Base-by-base conservation (phyloP, 2,329 filamentous ascomycete species). In the Talaromyces sp. region DNA sequence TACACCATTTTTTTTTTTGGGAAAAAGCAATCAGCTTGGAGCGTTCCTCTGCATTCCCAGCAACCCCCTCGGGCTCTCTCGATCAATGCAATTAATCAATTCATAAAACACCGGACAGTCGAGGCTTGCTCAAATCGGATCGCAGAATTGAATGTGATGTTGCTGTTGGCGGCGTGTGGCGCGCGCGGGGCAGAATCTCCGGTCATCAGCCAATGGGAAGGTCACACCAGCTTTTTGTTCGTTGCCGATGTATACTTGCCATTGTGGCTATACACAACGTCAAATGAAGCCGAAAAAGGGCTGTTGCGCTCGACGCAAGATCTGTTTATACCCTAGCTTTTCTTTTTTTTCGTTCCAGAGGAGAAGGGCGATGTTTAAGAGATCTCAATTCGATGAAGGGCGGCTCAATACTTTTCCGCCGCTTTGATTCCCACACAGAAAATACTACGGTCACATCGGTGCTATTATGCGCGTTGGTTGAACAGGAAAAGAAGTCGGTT, bases 1-100 rank as follows among this genome's bases (percentile, higher is more conserved):
- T 90, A 96, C 53, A 99, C 94, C 94, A 99, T 95, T 29, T 29
- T 75, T 53, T n/a, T n/a, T n/a, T n/a, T n/a, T n/a, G n/a, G n/a
- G n/a, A n/a, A n/a, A n/a, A n/a, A n/a, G 53, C 43, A 46, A 24
- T 46, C 43, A 46, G 43, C 43, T 11, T 21, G 3, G 43, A 38
- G 43, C 19, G 35, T 8, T 35, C 9, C 19, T 46, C 41, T 46
- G 41, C 41, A 46, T 46, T 46, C 41, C 43, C 43, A 24, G 43
- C n/a, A 46, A 46, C n/a, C 19, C 41, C 21, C 43, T 21, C n/a
- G 3, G 3, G 6, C 19, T 46, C 27, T 29, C 27, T 29, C 27
- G 27, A 2, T 29, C 27, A 8, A n/a, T n/a, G 5, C 6, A 38
- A n/a, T 38, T 38, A 14, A 38, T 14, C 6, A 38, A n/a, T 38